Percentiles rank a stretch among this genome's conserved stretches.
These are phyloP conservation scores for Trifolium fragiferum DNA, from an alignment of 306 rosid genomes.

Conservation along the genomic window DNA sequence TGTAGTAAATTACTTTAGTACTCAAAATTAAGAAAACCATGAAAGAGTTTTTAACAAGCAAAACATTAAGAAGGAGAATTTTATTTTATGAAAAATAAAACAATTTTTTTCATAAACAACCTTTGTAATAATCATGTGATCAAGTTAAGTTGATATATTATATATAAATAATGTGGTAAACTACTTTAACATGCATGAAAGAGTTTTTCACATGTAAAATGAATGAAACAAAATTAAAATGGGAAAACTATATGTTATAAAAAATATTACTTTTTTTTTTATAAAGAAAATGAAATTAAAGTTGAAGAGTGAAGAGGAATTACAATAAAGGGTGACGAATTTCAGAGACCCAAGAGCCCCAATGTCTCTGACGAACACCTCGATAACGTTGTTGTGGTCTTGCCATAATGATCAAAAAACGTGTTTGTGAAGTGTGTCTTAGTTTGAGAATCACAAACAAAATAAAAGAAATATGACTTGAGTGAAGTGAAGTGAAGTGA, in stretches of 20 bases:
- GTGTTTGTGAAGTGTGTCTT: slow-evolving; percentile 41
- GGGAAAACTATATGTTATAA: not conserved
- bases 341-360: slow-evolving; percentile 96
- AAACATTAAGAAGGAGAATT: not conserved
- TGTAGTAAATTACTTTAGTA: not conserved
- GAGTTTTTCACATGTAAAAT: not conserved
- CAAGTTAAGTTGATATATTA: not conserved
- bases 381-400: slow-evolving; percentile 78
- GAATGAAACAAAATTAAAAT: not conserved
- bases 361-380: slow-evolving; percentile 81
- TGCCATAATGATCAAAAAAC: slow-evolving; percentile 54
- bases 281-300: not conserved
- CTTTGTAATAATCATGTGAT: slow-evolving; percentile 9
- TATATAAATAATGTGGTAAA: not conserved
- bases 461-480: slow-evolving; percentile 36
- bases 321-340: slow-evolving; percentile 71
- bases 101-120: slow-evolving; percentile 9
- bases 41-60: not conserved
- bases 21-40: not conserved
- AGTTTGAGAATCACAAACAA: slow-evolving; percentile 12
- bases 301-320: slow-evolving; percentile 15
- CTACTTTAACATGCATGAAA: not conserved
- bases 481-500: slow-evolving; percentile 43
- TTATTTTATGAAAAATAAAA: not conserved
- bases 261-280: not conserved